Percentiles rank a stretch among this genome's conserved stretches.
Conservation (phyloP, 1,284 basidiomycete species). For the Ganoderma leucocontextum region DNA sequence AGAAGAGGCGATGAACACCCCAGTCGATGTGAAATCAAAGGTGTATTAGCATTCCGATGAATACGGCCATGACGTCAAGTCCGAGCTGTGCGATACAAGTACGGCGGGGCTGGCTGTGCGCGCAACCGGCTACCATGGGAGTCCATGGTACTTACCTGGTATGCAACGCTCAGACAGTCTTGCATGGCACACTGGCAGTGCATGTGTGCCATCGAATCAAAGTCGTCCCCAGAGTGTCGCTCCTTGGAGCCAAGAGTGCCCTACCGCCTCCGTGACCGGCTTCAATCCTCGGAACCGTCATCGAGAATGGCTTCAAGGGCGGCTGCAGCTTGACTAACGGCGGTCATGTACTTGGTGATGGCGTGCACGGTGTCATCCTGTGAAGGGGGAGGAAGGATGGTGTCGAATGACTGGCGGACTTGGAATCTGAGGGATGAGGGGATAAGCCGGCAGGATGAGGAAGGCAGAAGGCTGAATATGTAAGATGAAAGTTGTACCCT, state of each 20-base stretch:
- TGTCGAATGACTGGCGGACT: conserved; percentile 13
- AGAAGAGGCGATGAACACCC: not conserved
- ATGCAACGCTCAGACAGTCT: not conserved
- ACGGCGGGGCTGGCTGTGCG: not conserved
- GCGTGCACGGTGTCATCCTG: not conserved
- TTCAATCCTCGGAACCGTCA: not conserved
- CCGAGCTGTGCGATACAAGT: not conserved
- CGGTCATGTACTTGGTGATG: conserved; percentile 8
- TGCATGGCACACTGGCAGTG: not conserved
- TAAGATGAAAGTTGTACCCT: conserved; percentile 15
- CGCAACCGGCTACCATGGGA: not conserved
- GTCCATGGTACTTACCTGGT: too few species aligned
- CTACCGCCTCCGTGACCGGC: not conserved
- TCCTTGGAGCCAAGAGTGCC: not conserved
- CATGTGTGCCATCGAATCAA: too few species aligned
- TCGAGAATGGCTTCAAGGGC: conserved; percentile 3
- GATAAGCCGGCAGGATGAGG: not conserved
- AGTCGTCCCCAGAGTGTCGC: not conserved
- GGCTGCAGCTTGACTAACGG: not conserved
- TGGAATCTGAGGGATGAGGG: conserved; percentile 3
- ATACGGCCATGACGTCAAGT: not conserved
- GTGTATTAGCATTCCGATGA: not conserved
- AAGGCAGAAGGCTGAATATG: not conserved
- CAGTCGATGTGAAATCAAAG: not conserved
- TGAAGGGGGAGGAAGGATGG: conserved; percentile 16